These are phyloP conservation scores for Cinnamomum chago DNA, from an alignment of 164 flowering plant species.

Conservation along the genomic window DNA sequence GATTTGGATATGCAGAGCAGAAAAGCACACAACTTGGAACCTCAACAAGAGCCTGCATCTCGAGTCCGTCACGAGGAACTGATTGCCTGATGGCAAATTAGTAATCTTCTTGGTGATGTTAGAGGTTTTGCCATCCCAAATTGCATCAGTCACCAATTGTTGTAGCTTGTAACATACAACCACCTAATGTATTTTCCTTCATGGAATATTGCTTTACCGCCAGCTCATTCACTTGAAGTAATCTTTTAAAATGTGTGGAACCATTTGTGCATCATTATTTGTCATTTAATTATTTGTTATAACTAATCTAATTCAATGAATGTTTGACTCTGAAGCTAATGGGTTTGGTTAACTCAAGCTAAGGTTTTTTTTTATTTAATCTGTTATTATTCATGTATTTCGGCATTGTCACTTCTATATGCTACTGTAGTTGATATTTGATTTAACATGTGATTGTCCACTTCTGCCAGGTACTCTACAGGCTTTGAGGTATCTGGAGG, in stretches of 20 bases:
- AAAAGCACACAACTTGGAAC: too few species aligned
- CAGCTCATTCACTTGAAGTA: not conserved
- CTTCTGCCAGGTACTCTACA: slow-evolving; percentile 80
- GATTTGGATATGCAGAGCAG: too few species aligned
- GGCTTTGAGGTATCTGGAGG: slow-evolving; percentile 89
- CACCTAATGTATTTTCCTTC: too few species aligned
- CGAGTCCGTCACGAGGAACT: too few species aligned
- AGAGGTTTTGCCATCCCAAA: too few species aligned
- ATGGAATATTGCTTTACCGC: not conserved
- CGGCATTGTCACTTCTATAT: not conserved
- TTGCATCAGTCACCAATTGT: too few species aligned
- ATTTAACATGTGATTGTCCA: not conserved
- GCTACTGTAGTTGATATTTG: not conserved
- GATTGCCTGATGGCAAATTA: too few species aligned
- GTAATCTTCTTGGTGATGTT: too few species aligned
- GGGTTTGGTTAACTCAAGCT: not conserved
- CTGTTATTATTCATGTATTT: not conserved
- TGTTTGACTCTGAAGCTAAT: not conserved
- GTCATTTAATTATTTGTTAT: not conserved
- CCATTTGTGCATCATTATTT: not conserved
- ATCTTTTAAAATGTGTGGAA: not conserved
- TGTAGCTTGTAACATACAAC: too few species aligned
- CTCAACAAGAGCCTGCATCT: too few species aligned
- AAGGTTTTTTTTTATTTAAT: not conserved
- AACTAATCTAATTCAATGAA: not conserved